These are phyloP conservation scores for Pleurotus salmoneostramineus DNA, from an alignment of 768 basidiomycete genomes.

Conservation along the genomic window DNA sequence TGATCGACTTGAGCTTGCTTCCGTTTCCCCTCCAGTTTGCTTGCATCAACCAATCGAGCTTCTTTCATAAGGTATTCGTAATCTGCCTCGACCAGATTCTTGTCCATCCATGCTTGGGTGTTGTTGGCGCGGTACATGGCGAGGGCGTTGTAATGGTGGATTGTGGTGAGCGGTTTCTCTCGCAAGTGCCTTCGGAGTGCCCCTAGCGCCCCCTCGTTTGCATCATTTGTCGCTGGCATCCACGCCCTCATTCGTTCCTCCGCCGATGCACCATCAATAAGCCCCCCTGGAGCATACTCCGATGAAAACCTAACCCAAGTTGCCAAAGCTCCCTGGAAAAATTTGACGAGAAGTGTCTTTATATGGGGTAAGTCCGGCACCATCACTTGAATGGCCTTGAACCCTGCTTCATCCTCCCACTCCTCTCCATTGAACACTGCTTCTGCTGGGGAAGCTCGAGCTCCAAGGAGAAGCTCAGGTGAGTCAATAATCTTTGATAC, in stretches of 20 bases:
- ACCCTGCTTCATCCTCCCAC: conserved; percentile 15
- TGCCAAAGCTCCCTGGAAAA: conserved; percentile 18
- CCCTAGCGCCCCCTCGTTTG: conserved; percentile 20
- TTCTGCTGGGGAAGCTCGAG: conserved; percentile 4
- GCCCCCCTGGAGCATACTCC: conserved; percentile 15
- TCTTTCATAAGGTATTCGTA: not conserved
- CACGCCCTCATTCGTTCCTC: conserved; percentile 7
- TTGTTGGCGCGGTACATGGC: conserved; percentile 5
- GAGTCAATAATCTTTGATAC: conserved; percentile 12
- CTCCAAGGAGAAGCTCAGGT: conserved; percentile 16
- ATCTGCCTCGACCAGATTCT: not conserved
- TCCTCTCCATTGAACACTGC: conserved; percentile 18
- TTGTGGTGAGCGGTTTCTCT: conserved; percentile 7
- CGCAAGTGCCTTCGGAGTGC: conserved; percentile 5
- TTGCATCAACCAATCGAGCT: not conserved
- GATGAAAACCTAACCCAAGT: conserved; percentile 17
- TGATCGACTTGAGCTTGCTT: not conserved
- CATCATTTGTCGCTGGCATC: conserved; percentile 18
- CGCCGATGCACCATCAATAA: conserved; percentile 7
- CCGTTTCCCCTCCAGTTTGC: not conserved
- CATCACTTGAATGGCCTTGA: conserved; percentile 13
- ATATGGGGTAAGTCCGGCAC: conserved; percentile 13
- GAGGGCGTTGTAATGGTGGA: conserved; percentile 12
- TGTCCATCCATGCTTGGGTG: not conserved
- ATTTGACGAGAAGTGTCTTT: conserved; percentile 14